Evolutionary conservation across 352 stramenopile species (phyloP).

Genomic region (Globisporangium echinulatum): DNA sequence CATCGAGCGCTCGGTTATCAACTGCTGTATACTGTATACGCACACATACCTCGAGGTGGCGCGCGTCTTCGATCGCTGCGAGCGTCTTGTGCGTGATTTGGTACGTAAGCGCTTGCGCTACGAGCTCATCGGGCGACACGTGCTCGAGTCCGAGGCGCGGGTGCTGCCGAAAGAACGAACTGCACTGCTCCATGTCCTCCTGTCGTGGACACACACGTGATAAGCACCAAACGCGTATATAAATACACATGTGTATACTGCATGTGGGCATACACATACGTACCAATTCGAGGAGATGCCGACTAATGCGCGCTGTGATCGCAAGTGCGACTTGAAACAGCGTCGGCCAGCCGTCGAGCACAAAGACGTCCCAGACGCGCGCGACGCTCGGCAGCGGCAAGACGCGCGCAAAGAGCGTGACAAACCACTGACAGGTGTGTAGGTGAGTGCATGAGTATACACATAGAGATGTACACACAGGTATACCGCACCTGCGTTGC

Average conservation of each 20-base stretch:
- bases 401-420: conserved; percentile 73
- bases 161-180: conserved; percentile 61
- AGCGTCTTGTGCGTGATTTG: conserved; percentile 66
- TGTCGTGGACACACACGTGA: neutral
- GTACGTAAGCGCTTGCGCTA: conserved; percentile 38
- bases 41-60: conserved; percentile 48
- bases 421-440: conserved; percentile 56
- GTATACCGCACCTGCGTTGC: conserved; percentile 49
- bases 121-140: conserved; percentile 30
- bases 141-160: conserved; percentile 39
- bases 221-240: neutral
- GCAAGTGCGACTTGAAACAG: conserved; percentile 65
- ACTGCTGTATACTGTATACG: too few relatives aligned
- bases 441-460: neutral
- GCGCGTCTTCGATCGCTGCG: conserved; percentile 54
- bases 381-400: conserved; percentile 35
- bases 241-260: too few relatives aligned
- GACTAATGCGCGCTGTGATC: conserved; percentile 48
- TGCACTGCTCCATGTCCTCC: conserved; percentile 71
- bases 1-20: too few relatives aligned
- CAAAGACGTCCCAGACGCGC: conserved; percentile 66
- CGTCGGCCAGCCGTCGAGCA: conserved; percentile 76
- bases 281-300: conserved; percentile 55
- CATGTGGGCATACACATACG: neutral
- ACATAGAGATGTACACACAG: neutral